These are phyloP conservation scores for Erodium maritimum DNA, from an alignment of 345 rosid genomes.

Conservation along the genomic window DNA sequence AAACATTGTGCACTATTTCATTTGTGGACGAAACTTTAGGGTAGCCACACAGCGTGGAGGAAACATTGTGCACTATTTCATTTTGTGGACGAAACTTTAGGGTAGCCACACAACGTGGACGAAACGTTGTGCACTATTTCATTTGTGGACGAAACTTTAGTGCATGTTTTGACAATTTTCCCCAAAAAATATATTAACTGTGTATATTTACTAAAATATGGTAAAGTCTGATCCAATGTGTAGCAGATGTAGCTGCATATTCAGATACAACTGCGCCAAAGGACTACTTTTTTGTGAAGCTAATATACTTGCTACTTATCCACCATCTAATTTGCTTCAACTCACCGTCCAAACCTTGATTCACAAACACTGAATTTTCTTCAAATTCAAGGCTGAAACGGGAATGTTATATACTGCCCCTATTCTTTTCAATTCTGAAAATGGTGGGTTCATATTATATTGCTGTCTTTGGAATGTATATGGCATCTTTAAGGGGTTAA, in stretches of 20 bases:
- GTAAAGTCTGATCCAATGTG: neutral
- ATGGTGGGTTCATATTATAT: neutral
- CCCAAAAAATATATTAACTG: no score
- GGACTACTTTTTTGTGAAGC: neutral
- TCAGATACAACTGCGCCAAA: neutral
- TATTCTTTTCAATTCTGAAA: neutral
- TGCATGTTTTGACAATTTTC: no score
- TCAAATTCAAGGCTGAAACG: neutral
- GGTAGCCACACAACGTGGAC: no score
- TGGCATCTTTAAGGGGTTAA: neutral
- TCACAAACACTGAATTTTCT: neutral
- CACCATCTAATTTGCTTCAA: neutral
- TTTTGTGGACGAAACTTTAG: no score
- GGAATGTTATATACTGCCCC: neutral
- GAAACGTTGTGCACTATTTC: no score
- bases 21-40: no score
- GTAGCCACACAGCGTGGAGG: no score
- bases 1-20: no score
- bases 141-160: no score
- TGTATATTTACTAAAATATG: neutral
- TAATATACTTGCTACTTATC: neutral
- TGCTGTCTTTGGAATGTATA: no score
- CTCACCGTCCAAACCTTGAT: neutral
- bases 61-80: no score
- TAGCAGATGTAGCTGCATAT: neutral